Conservation (phyloP, 192 early-diverging fungal species). For the Coemansia sp. region DNA sequence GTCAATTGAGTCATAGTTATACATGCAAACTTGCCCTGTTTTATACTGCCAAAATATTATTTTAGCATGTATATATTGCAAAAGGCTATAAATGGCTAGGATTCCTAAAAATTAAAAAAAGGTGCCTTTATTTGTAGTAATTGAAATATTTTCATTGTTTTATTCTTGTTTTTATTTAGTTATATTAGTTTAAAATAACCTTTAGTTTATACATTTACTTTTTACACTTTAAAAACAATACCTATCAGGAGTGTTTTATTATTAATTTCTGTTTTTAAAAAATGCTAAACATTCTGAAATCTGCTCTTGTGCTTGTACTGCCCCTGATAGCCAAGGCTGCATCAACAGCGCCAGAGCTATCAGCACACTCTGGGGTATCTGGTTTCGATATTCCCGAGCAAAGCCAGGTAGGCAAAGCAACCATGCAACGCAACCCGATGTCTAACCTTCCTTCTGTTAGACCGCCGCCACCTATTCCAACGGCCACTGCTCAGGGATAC, state of each 20-base stretch:
- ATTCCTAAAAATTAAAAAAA: conserved; percentile 3
- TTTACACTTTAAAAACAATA: too few species aligned
- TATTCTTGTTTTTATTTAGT: too few species aligned
- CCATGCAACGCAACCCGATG: not conserved
- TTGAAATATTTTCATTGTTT: too few species aligned
- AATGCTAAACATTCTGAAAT: not conserved
- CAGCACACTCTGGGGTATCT: not conserved
- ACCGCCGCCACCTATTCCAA: not conserved
- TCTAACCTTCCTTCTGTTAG: not conserved
- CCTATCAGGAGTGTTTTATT: too few species aligned
- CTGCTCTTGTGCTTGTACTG: not conserved
- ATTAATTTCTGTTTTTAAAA: not conserved
- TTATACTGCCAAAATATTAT: not conserved
- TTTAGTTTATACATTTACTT: too few species aligned
- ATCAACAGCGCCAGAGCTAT: conserved; percentile 4
- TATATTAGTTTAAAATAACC: too few species aligned
- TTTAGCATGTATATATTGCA: not conserved
- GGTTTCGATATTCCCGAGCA: not conserved
- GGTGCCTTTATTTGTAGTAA: too few species aligned
- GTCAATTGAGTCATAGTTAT: not conserved
- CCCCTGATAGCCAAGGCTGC: conserved; percentile 7
- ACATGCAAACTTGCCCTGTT: not conserved
- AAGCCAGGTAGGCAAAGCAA: not conserved
- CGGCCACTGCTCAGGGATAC: not conserved
- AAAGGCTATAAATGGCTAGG: not conserved